Evolutionary conservation across 2,329 filamentous ascomycete genomes (phyloP).

Genomic region (Cercospora sp.): DNA sequence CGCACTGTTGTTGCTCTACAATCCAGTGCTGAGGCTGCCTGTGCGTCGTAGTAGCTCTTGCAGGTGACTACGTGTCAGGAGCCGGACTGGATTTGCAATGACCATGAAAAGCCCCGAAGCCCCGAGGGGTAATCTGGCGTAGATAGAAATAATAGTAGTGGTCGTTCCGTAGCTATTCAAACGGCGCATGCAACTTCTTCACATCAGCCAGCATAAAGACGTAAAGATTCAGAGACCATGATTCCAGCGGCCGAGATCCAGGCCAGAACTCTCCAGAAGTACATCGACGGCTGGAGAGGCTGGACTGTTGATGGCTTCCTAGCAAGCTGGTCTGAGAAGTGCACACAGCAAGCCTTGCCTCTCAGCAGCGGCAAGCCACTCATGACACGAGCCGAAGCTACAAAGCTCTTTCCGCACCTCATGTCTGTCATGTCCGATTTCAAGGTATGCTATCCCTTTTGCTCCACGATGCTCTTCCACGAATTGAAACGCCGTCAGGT

Average conservation of each 20-base stretch:
- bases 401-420: not conserved
- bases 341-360: not conserved
- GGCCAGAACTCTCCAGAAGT: not conserved
- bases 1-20: too few species aligned
- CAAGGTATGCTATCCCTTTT: not conserved
- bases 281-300: not conserved
- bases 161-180: too few species aligned
- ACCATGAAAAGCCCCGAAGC: not conserved
- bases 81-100: not conserved
- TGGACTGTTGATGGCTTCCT: slow-evolving; percentile 1
- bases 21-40: too few species aligned
- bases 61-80: not conserved
- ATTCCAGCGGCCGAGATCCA: not conserved
- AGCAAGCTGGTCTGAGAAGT: not conserved
- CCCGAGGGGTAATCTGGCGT: not conserved
- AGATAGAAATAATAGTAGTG: not conserved
- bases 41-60: not conserved
- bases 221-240: not conserved
- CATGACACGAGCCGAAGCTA: not conserved
- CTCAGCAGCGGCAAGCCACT: slow-evolving; percentile 1
- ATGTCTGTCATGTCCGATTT: not conserved
- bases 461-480: not conserved
- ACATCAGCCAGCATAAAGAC: not conserved
- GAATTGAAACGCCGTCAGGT: not conserved
- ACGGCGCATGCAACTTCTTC: too few species aligned